Conservation (phyloP, 2,329 filamentous ascomycete species). For the Pseudocercospora macadamiae region DNA sequence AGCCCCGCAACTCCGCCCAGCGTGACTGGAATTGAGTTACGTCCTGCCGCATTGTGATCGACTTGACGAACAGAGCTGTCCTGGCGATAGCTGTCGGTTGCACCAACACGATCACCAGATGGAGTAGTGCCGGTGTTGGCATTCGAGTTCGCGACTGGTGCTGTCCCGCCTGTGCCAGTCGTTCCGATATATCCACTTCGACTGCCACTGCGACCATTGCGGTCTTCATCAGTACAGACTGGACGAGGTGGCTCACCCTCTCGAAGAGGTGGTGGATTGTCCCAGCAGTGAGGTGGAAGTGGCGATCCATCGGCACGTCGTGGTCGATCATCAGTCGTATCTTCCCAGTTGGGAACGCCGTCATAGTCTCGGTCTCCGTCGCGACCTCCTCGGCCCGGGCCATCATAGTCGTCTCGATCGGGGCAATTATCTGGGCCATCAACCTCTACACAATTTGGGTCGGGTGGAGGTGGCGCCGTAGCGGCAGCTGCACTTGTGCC, state of each 20-base stretch:
- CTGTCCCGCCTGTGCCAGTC: neutral
- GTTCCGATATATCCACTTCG: no score
- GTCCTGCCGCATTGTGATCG: constrained; percentile 11
- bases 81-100: neutral
- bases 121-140: neutral
- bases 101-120: neutral
- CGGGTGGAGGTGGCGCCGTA: no score
- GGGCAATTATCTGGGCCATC: neutral
- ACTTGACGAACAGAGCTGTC: neutral
- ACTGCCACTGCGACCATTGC: neutral
- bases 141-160: neutral
- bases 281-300: neutral
- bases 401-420: neutral
- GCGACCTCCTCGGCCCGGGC: neutral
- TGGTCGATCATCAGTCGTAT: neutral
- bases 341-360: neutral
- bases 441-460: neutral
- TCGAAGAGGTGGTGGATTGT: neutral
- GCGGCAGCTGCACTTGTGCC: no score
- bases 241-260: neutral
- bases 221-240: constrained; percentile 1
- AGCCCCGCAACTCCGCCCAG: constrained; percentile 8
- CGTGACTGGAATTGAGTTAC: constrained; percentile 7
- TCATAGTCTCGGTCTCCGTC: neutral
- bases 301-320: neutral